A percentile compares a stretch with the other conserved stretches of the same genome.
phyloP scores from a whole-genome alignment of 1,284 basidiomycete genomes.

The Sutorius eximius region DNA sequence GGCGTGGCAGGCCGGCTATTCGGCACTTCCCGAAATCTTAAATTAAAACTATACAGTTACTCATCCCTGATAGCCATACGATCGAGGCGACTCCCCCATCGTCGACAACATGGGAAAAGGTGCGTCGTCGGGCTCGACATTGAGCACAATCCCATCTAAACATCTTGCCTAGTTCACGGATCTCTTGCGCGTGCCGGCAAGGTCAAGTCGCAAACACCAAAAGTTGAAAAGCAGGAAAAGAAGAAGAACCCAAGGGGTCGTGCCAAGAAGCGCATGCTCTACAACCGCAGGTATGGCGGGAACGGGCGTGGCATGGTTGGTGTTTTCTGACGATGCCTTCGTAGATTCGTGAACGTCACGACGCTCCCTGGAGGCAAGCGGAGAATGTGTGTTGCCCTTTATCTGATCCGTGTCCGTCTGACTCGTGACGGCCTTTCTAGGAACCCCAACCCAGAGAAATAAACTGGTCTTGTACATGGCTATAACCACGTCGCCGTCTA shows the following conservation, averaged over 20 bases:
- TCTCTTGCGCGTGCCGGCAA: too few relatives aligned
- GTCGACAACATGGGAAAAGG: slow-evolving; percentile 69
- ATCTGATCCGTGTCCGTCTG: slow-evolving; percentile 68
- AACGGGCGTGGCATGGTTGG: neutral
- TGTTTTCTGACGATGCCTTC: slow-evolving; percentile 7
- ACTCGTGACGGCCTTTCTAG: slow-evolving; percentile 45
- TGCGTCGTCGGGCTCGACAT: slow-evolving; percentile 27
- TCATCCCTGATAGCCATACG: slow-evolving; percentile 12
- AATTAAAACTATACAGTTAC: slow-evolving; percentile 30
- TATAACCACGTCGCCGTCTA: slow-evolving; percentile 11
- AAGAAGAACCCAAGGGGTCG: too few relatives aligned
- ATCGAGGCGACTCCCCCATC: slow-evolving; percentile 29
- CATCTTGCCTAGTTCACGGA: too few relatives aligned
- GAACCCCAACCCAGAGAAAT: slow-evolving; percentile 85
- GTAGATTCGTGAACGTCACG: slow-evolving; percentile 93
- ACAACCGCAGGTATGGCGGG: slow-evolving; percentile 68
- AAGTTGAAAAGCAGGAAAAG: too few relatives aligned
- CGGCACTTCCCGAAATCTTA: slow-evolving; percentile 12
- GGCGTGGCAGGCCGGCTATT: too few relatives aligned
- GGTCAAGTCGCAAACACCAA: too few relatives aligned
- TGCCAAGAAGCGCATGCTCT: too few relatives aligned
- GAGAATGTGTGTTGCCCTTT: slow-evolving; percentile 76
- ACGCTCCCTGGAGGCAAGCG: slow-evolving; percentile 91
- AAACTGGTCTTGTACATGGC: slow-evolving; percentile 32
- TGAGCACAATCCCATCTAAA: neutral